Evolutionary conservation across 2,329 filamentous ascomycete genomes (phyloP).

Genomic region (Colletotrichum orbiculare): DNA sequence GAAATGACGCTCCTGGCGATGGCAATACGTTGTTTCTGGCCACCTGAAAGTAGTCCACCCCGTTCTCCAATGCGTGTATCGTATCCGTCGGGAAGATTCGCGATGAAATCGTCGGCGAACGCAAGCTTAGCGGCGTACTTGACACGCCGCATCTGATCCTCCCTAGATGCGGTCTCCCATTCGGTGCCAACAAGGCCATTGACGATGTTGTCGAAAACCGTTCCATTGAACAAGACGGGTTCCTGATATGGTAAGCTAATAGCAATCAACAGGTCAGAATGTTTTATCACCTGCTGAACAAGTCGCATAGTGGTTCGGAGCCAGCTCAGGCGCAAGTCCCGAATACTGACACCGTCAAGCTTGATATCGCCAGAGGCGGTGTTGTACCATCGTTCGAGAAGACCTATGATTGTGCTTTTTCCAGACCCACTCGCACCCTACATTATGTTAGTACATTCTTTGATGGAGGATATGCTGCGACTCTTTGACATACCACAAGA

Average conservation of each 20-base stretch:
- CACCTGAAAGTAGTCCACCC: slow-evolving; percentile 53
- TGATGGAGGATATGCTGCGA: slow-evolving; percentile 53
- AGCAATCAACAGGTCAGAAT: not conserved
- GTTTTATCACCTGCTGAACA: slow-evolving; percentile 41
- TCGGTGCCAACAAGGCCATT: slow-evolving; percentile 40
- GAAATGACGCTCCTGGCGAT: slow-evolving; percentile 74
- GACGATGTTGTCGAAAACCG: slow-evolving; percentile 40
- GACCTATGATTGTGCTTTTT: slow-evolving; percentile 76
- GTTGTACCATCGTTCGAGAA: slow-evolving; percentile 74
- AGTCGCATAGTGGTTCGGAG: slow-evolving; percentile 45
- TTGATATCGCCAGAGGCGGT: slow-evolving; percentile 40
- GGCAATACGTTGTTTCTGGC: slow-evolving; percentile 73
- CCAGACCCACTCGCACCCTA: slow-evolving; percentile 69
- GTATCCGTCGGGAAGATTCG: slow-evolving; percentile 40
- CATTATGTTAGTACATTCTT: slow-evolving; percentile 43
- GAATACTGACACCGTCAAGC: slow-evolving; percentile 43
- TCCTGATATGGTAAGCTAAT: slow-evolving; percentile 38
- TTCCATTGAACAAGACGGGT: slow-evolving; percentile 42
- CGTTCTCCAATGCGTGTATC: slow-evolving; percentile 41
- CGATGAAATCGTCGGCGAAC: slow-evolving; percentile 42
- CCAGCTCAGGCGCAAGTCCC: slow-evolving; percentile 43
- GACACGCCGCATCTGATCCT: slow-evolving; percentile 49
- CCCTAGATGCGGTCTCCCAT: slow-evolving; percentile 20
- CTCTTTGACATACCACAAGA: slow-evolving; percentile 66
- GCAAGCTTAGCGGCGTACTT: slow-evolving; percentile 43